Conservation (phyloP, 768 basidiomycete species). For the Lentinus brumalis region DNA sequence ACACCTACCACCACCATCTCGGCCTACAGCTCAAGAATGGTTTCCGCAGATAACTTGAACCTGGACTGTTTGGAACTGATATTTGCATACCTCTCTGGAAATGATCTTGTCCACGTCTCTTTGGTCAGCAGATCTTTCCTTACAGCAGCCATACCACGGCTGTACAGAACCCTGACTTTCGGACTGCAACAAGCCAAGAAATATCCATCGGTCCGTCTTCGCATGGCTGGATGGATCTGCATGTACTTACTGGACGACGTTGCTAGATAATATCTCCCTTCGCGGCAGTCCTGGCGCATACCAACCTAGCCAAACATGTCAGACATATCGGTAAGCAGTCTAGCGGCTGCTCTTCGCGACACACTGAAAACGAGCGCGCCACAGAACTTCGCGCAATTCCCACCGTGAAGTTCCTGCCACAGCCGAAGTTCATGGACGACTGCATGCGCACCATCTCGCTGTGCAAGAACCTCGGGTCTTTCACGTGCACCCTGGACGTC, state of each 20-base stretch:
- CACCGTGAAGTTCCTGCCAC: constrained; percentile 33
- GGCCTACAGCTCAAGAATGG: constrained; percentile 41
- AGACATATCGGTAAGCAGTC: constrained; percentile 53
- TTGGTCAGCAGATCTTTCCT: constrained; percentile 69
- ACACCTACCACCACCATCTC: not conserved
- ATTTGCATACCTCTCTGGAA: constrained; percentile 50
- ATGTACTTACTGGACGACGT: not conserved
- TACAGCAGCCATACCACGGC: constrained; percentile 59
- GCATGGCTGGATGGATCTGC: too few species aligned
- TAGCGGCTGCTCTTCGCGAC: constrained; percentile 1
- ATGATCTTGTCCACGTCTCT: constrained; percentile 60
- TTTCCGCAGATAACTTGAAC: constrained; percentile 67
- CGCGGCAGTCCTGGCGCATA: constrained; percentile 53
- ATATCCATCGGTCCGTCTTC: constrained; percentile 48
- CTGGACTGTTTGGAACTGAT: constrained; percentile 76
- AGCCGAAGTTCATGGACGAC: constrained; percentile 50
- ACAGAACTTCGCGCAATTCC: constrained; percentile 57
- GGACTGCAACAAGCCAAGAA: constrained; percentile 57
- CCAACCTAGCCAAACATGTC: constrained; percentile 57
- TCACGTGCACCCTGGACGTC: constrained; percentile 54
- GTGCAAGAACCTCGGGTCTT: constrained; percentile 55
- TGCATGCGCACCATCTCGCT: constrained; percentile 49
- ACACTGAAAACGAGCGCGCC: not conserved
- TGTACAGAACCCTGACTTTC: constrained; percentile 63
- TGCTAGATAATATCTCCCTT: constrained; percentile 61